Conservation (phyloP, 257 asterid species). For the Ligustrum vulgare region DNA sequence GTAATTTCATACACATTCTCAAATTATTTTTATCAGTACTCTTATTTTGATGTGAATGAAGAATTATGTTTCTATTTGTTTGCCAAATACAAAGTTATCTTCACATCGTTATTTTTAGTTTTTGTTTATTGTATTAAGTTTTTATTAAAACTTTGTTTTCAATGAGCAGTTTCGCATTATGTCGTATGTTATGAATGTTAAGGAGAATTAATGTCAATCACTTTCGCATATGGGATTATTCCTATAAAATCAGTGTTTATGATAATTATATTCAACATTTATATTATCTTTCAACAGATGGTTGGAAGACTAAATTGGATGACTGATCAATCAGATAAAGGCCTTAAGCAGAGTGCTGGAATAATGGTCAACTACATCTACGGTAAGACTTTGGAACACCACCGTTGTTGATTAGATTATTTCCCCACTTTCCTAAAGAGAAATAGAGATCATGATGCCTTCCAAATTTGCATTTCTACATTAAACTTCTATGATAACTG, state of each 20-base stretch:
- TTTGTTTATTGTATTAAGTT: no score
- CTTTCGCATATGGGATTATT: no score
- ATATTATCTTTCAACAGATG: conserved; percentile 45
- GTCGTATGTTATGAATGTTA: no score
- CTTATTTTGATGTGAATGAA: no score
- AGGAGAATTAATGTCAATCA: no score
- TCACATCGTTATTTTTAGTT: no score
- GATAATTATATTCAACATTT: conserved; percentile 16
- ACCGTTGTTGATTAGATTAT: background rate
- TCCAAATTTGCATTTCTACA: conserved; percentile 3
- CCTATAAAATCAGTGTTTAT: no score
- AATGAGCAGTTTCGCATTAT: no score
- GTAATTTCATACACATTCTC: background rate
- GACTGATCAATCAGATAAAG: conserved; percentile 92
- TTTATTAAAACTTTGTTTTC: no score
- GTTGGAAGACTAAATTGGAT: conserved; percentile 89
- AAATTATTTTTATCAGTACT: no score
- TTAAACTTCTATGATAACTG: background rate
- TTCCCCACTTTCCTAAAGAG: background rate
- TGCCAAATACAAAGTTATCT: no score
- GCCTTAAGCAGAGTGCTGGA: conserved; percentile 85
- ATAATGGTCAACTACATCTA: conserved; percentile 91
- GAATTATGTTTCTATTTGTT: no score
- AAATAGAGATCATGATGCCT: background rate
- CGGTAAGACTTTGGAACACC: conserved; percentile 40